phyloP scores from a whole-genome alignment of 1,139 yeast genomes.

The Tardiomyces depauwii region DNA sequence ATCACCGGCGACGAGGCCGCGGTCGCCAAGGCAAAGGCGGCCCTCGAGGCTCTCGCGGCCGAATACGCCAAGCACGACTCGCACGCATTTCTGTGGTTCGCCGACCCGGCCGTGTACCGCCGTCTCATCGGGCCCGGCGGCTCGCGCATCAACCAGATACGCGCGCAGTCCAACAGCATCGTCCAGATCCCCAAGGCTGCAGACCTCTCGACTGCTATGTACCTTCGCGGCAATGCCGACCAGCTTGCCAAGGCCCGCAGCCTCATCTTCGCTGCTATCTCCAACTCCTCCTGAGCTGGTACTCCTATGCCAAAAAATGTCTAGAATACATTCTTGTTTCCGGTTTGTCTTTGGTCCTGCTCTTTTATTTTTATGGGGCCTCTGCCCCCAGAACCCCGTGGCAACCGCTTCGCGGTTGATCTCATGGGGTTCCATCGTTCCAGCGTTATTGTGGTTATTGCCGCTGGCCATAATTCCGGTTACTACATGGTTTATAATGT shows the following conservation, averaged over 20 bases:
- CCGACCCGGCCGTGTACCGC: conserved; percentile 37
- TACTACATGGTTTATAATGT: too few species aligned
- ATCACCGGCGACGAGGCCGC: conserved; percentile 26
- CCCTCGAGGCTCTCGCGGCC: conserved; percentile 24
- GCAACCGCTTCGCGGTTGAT: too few species aligned
- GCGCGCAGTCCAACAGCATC: conserved; percentile 20
- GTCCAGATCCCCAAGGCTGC: conserved; percentile 6
- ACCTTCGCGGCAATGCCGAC: not conserved
- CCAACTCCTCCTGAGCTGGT: not conserved
- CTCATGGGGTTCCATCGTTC: too few species aligned
- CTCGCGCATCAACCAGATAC: conserved; percentile 48
- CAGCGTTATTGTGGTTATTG: too few species aligned
- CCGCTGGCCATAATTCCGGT: too few species aligned
- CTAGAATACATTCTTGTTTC: too few species aligned
- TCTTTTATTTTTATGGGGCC: too few species aligned
- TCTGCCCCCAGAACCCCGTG: too few species aligned
- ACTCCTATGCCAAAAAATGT: too few species aligned
- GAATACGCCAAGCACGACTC: conserved; percentile 28
- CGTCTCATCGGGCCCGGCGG: conserved; percentile 74
- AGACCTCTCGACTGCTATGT: not conserved
- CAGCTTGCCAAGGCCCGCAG: not conserved
- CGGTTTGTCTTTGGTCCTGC: too few species aligned
- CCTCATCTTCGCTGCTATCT: not conserved
- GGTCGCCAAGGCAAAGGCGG: conserved; percentile 21
- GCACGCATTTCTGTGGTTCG: conserved; percentile 39